Conservation (phyloP, 805 yeast genomes). For the Ogataea methanolica region DNA sequence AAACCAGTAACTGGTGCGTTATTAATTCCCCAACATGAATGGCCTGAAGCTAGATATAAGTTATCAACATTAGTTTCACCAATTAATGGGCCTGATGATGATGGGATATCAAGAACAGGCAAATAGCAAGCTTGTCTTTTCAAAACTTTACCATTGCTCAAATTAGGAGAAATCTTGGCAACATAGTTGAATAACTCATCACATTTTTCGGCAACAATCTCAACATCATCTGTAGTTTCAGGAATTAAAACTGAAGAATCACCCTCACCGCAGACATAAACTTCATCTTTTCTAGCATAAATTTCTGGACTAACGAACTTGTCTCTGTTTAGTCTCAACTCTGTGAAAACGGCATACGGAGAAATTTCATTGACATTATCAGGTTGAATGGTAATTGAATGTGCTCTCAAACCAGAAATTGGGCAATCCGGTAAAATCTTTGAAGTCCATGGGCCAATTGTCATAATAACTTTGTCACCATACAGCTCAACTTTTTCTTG, state of each 20-base stretch:
- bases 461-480: constrained; percentile 76
- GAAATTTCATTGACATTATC: constrained; percentile 65
- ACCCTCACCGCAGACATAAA: constrained; percentile 96
- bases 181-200: constrained; percentile 82
- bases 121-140: constrained; percentile 92
- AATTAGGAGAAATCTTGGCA: constrained; percentile 63
- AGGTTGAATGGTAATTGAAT: constrained; percentile 88
- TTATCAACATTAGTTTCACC: constrained; percentile 89
- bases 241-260: constrained; percentile 88
- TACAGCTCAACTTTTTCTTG: constrained; percentile 40
- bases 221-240: constrained; percentile 90
- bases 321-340: constrained; percentile 63
- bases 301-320: constrained; percentile 87
- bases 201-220: constrained; percentile 81
- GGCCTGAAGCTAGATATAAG: constrained; percentile 83
- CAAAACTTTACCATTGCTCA: constrained; percentile 69
- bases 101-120: constrained; percentile 91
- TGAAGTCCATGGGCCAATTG: constrained; percentile 98
- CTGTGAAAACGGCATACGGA: constrained; percentile 93
- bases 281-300: constrained; percentile 92
- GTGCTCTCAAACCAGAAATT: constrained; percentile 89
- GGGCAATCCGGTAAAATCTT: constrained; percentile 89
- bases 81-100: constrained; percentile 86
- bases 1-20: constrained; percentile 98
- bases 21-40: constrained; percentile 98